Conservation (phyloP, 805 yeast species). For the Candida sonorensis region DNA sequence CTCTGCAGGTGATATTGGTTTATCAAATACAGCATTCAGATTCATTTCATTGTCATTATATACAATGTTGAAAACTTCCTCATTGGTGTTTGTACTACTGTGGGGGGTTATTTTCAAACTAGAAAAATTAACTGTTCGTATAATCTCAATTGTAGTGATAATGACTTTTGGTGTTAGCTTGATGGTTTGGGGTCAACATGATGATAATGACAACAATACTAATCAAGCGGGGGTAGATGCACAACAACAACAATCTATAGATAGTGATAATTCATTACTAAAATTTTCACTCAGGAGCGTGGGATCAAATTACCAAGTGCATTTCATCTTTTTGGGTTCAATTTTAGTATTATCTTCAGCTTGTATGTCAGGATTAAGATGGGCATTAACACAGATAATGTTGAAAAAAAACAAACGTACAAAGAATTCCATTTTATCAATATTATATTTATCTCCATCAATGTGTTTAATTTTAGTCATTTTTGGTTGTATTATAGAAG, state of each 20-base stretch:
- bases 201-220: too few relatives aligned
- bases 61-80: slow-evolving; percentile 88
- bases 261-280: too few relatives aligned
- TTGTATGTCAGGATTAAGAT: slow-evolving; percentile 80
- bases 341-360: slow-evolving; percentile 70
- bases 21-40: slow-evolving; percentile 78
- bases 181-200: slow-evolving; percentile 65
- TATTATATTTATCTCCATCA: slow-evolving; percentile 76
- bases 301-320: too few relatives aligned
- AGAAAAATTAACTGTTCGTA: slow-evolving; percentile 64
- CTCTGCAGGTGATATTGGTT: slow-evolving; percentile 88
- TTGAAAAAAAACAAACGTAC: slow-evolving; percentile 53
- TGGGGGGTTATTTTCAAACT: slow-evolving; percentile 80
- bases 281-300: too few relatives aligned
- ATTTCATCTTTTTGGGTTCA: slow-evolving; percentile 48
- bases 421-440: slow-evolving; percentile 76
- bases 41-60: slow-evolving; percentile 77
- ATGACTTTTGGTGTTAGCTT: slow-evolving; percentile 82
- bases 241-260: slow-evolving; percentile 10
- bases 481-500: slow-evolving; percentile 67
- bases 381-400: slow-evolving; percentile 90
- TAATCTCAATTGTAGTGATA: slow-evolving; percentile 60
- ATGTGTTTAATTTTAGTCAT: slow-evolving; percentile 61
- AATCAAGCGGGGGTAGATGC: too few relatives aligned
- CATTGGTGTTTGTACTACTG: slow-evolving; percentile 79